phyloP scores from a whole-genome alignment of 2,329 filamentous ascomycete genomes.

The Colletotrichum sp. region DNA sequence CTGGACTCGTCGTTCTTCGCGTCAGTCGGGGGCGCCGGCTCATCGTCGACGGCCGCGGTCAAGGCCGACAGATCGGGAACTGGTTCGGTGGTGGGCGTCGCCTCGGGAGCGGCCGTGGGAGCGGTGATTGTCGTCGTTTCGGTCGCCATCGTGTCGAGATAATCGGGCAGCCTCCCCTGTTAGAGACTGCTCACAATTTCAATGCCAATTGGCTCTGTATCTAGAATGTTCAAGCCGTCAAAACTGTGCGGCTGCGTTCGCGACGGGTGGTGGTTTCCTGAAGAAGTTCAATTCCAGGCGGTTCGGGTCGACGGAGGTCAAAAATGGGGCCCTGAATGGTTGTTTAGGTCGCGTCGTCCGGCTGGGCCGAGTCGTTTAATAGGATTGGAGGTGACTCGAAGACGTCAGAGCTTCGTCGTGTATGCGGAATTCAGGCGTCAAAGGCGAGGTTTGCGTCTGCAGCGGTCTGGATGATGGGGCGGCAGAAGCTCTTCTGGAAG shows the following conservation, averaged over 20 bases:
- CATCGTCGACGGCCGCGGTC: not conserved
- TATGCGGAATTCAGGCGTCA: not conserved
- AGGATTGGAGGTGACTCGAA: not conserved
- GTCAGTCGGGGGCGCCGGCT: not conserved
- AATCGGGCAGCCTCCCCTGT: slow-evolving; percentile 4
- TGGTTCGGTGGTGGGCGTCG: not conserved
- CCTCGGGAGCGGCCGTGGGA: not conserved
- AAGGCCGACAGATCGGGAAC: slow-evolving; percentile 5
- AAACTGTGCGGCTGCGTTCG: not conserved
- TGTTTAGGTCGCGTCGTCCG: not conserved
- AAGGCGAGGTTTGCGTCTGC: not conserved
- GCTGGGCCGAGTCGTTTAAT: not conserved
- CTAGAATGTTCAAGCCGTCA: not conserved
- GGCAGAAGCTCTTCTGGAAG: not conserved
- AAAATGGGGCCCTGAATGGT: not conserved
- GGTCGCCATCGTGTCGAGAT: slow-evolving; percentile 2
- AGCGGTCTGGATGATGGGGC: not conserved
- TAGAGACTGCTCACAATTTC: slow-evolving; percentile 1
- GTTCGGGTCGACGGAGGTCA: not conserved
- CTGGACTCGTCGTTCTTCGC: slow-evolving; percentile 10
- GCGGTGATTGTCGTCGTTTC: slow-evolving; percentile 1
- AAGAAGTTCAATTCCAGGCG: not conserved
- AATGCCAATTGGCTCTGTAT: not conserved
- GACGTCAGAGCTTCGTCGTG: not conserved
- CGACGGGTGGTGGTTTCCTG: not conserved